Percentiles rank a stretch among this genome's conserved stretches.
phyloP scores from a whole-genome alignment of 768 basidiomycete genomes.

The Tricholoma furcatifolium region DNA sequence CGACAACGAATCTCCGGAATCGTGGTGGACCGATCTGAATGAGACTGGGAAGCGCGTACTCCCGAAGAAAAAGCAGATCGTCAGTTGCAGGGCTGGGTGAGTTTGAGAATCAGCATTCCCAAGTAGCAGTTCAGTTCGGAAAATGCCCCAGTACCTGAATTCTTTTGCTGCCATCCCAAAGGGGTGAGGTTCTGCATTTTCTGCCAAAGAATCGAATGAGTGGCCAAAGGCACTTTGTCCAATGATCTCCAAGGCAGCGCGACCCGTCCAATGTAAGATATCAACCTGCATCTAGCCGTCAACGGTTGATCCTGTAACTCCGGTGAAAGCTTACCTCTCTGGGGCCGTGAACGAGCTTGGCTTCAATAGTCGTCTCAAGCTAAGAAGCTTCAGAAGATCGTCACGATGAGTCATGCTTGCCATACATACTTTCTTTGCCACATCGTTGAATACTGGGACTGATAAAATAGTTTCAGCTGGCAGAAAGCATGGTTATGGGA shows the following conservation, averaged over 20 bases:
- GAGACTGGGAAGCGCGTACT: slow-evolving; percentile 25
- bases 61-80: slow-evolving; percentile 15
- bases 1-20: slow-evolving; percentile 32
- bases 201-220: slow-evolving; percentile 27
- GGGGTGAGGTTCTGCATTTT: slow-evolving; percentile 24
- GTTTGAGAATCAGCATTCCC: background rate
- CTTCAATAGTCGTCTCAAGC: slow-evolving; percentile 10
- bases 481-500: background rate
- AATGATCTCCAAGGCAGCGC: slow-evolving; percentile 30
- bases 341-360: slow-evolving; percentile 11
- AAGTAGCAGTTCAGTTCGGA: background rate
- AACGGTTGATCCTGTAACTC: background rate
- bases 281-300: slow-evolving; percentile 19
- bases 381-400: background rate
- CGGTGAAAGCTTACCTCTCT: slow-evolving; percentile 10
- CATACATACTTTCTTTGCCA: slow-evolving; percentile 15
- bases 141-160: slow-evolving; percentile 9
- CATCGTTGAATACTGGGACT: slow-evolving; percentile 19
- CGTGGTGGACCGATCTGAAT: slow-evolving; percentile 29
- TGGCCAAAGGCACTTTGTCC: slow-evolving; percentile 30
- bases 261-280: slow-evolving; percentile 26
- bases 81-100: slow-evolving; percentile 7
- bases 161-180: slow-evolving; percentile 26
- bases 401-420: background rate
- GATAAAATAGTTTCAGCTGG: background rate